Base-by-base conservation (phyloP, 192 early-diverging fungal species). In the Rhizoclosmatium globosum region DNA sequence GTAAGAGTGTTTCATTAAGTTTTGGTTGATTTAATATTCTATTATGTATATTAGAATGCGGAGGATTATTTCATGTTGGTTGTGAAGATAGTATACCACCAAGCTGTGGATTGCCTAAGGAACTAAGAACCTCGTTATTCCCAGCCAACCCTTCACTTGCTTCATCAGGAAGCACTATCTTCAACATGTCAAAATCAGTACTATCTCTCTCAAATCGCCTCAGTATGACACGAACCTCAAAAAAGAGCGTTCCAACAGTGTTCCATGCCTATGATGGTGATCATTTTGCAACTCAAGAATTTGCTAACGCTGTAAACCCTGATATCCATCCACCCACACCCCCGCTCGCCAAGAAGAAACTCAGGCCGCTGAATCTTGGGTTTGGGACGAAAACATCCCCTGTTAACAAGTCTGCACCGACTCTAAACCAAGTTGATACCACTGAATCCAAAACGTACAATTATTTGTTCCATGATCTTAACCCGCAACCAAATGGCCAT, bases 321-420 rank as follows among this genome's bases (percentile, higher is more conserved):
- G 74, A 76, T 45, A 76, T 76, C 6, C 74, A 76, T 66, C 74
- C 74, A 53, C 74, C 74, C 64, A 76, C 74, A 11, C 74, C 74
- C 6, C 74, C 74, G 7, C 45, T 74, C 15, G 4, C n/a, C 23
- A 13, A 38, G 64, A 66, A 47, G 47, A 67, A 67, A 67, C 9
- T 31, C 31, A 31, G 31, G 31, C 31, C 31, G 31, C 31, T 31
- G 31, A 31, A 31, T 31, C 31, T 31, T 31, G 31, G 31, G 31
- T 31, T 31, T 31, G 31, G 31, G 31, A 31, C 31, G 31, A 31
- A 31, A 31, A 31, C 31, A 31, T 31, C 31, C 31, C 31, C 31
- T 31, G 31, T 31, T 31, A 31, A 31, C 31, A 31, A 31, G 31
- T 31, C 31, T 31, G 31, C 31, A 64, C 11, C 62, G 62, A 6